These are phyloP conservation scores for Petunia axillaris DNA, from an alignment of 257 asterid species.

Conservation along the genomic window DNA sequence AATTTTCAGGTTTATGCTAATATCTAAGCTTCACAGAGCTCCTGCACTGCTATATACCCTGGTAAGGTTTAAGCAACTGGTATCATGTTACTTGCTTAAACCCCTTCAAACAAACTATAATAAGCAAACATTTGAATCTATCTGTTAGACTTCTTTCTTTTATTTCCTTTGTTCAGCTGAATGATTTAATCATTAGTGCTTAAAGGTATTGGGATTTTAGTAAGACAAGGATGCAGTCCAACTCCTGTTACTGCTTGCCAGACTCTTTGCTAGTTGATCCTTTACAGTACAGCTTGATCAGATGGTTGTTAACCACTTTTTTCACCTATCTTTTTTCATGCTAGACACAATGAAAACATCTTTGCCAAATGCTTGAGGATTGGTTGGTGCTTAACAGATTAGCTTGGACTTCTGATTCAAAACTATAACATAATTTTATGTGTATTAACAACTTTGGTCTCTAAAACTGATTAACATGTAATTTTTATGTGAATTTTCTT, in stretches of 20 bases:
- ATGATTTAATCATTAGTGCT: not conserved
- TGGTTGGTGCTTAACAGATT: not conserved
- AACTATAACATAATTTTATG: not conserved
- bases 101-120: not conserved
- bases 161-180: not conserved
- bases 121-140: not conserved
- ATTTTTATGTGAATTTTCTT: not conserved
- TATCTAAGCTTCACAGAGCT: conserved; percentile 81
- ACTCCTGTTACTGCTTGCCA: not conserved
- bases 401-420: not conserved
- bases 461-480: not conserved
- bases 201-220: not conserved
- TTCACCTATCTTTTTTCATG: conserved; percentile 5
- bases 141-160: not conserved
- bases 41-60: conserved; percentile 91
- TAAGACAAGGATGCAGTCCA: not conserved
- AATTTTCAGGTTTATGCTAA: conserved; percentile 87
- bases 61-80: conserved; percentile 56
- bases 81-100: conserved; percentile 25
- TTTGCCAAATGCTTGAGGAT: not conserved
- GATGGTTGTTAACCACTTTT: conserved; percentile 3
- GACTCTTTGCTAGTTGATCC: conserved; percentile 15
- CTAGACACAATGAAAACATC: not conserved
- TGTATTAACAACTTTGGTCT: not conserved
- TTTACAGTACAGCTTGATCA: not conserved